Conservation (phyloP, 257 asterid species). For the Plectranthus barbatus region DNA sequence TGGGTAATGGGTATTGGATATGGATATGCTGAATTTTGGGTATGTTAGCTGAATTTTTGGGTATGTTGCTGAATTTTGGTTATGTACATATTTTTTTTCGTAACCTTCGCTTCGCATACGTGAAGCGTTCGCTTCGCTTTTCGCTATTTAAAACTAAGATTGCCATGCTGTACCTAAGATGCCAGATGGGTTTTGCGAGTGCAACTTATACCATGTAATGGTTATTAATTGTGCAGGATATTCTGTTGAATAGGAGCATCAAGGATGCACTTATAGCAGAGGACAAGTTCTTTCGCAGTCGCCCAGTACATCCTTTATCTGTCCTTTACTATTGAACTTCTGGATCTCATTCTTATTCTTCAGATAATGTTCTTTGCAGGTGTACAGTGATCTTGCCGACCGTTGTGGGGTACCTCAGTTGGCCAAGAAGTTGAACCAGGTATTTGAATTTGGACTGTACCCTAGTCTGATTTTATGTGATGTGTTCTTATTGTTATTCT, state of each 20-base stretch:
- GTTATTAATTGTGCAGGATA: slow-evolving; percentile 54
- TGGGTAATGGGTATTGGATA: no score
- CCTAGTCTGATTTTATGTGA: neutral
- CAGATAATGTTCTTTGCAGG: slow-evolving; percentile 36
- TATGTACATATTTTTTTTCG: no score
- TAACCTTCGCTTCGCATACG: no score
- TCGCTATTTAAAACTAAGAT: no score
- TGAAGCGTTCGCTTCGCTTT: no score
- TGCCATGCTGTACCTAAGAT: neutral
- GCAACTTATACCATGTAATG: neutral
- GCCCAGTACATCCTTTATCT: slow-evolving; percentile 51
- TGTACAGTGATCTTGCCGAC: slow-evolving; percentile 79
- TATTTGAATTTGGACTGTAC: slow-evolving; percentile 10
- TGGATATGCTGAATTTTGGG: no score
- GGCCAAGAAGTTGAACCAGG: slow-evolving; percentile 99
- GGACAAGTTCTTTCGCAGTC: slow-evolving; percentile 87
- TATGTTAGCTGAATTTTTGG: no score
- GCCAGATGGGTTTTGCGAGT: neutral
- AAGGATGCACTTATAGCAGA: slow-evolving; percentile 91
- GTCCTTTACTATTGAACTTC: slow-evolving; percentile 11
- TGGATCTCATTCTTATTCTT: slow-evolving; percentile 1
- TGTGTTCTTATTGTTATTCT: neutral
- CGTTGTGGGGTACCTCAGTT: slow-evolving; percentile 92
- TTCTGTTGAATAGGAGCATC: slow-evolving; percentile 60
- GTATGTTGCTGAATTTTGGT: no score